phyloP scores from a whole-genome alignment of 208 protist genomes.

The Leishmania guyanensis region DNA sequence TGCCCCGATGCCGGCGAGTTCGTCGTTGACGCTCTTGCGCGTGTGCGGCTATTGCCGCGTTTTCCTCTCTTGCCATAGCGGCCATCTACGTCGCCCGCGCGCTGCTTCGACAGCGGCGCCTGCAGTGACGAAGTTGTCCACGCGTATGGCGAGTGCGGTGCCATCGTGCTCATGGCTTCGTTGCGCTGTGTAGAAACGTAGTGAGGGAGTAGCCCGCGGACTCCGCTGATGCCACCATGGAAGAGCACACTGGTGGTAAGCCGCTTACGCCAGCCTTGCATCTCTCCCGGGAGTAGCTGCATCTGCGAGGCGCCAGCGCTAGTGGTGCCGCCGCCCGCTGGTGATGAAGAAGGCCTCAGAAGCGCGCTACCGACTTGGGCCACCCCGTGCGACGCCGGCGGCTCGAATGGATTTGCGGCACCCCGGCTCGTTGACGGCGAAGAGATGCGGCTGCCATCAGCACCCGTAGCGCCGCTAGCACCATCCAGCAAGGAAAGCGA shows the following conservation, averaged over 20 bases:
- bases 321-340: neutral
- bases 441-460: neutral
- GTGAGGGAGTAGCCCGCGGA: slow-evolving; percentile 3
- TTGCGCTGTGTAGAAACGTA: neutral
- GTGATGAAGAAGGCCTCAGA: neutral
- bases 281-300: neutral
- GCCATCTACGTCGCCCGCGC: neutral
- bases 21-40: neutral
- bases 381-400: neutral
- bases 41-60: neutral
- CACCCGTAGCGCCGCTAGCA: neutral
- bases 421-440: neutral
- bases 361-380: neutral
- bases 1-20: neutral
- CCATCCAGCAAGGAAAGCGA: neutral
- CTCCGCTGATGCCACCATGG: neutral
- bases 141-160: neutral
- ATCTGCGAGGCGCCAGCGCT: neutral
- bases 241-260: neutral
- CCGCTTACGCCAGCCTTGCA: slow-evolving; percentile 13
- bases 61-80: neutral
- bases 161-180: neutral
- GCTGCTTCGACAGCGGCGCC: neutral
- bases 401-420: neutral
- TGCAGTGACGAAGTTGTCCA: neutral